phyloP scores from a whole-genome alignment of 1,284 basidiomycete genomes.

The Puccinia novopanici region DNA sequence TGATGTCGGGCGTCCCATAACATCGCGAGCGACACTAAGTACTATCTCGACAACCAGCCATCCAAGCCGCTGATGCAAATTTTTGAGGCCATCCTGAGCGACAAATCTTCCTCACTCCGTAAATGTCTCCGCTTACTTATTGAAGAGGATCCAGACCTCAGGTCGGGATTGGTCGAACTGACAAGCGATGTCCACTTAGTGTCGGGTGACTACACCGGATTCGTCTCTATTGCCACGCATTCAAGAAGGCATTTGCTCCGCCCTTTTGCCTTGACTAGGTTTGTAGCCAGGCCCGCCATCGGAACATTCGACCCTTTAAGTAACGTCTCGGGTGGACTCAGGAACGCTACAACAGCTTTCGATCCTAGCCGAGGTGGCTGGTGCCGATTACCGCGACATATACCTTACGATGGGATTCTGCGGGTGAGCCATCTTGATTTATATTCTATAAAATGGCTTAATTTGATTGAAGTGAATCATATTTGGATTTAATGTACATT shows the following conservation, averaged over 20 bases:
- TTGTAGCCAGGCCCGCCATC: constrained; percentile 92
- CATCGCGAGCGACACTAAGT: too few relatives aligned
- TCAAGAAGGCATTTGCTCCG: too few relatives aligned
- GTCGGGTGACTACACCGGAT: too few relatives aligned
- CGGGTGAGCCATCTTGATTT: constrained; percentile 64
- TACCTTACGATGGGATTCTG: constrained; percentile 81
- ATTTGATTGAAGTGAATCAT: neutral
- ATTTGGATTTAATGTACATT: constrained; percentile 25
- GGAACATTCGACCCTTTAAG: constrained; percentile 95
- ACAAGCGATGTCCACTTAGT: too few relatives aligned
- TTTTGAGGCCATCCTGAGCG: constrained; percentile 57
- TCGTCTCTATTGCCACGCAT: too few relatives aligned
- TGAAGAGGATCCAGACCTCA: too few relatives aligned
- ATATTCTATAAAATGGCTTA: neutral
- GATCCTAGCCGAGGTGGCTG: constrained; percentile 89
- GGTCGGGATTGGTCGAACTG: too few relatives aligned
- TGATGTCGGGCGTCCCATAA: too few relatives aligned
- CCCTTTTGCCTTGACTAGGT: too few relatives aligned
- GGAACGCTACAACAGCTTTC: constrained; percentile 98
- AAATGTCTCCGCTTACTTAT: too few relatives aligned
- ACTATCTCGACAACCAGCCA: too few relatives aligned
- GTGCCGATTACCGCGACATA: constrained; percentile 81
- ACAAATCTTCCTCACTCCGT: too few relatives aligned
- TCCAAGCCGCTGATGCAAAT: constrained; percentile 78
- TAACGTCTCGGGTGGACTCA: constrained; percentile 77